Evolutionary conservation across 805 yeast genomes (phyloP), one percentile per base, ranked within the genome.

Genomic region (Candida michaelii): DNA sequence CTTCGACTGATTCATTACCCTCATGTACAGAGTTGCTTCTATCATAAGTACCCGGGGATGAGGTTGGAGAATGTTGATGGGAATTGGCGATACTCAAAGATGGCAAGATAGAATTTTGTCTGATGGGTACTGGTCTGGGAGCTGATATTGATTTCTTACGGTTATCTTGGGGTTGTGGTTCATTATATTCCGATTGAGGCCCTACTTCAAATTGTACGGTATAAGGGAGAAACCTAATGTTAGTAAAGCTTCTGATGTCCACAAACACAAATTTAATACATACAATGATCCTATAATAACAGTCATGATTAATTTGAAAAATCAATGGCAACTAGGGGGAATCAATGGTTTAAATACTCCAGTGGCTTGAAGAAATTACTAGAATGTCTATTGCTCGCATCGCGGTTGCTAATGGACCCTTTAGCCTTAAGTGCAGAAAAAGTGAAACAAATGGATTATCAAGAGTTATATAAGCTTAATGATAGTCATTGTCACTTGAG

Each of bases 281-380:
- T 73, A 78, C 79, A 85, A 65, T 12, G 91, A 81, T 12, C 85
- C 89, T 19, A 85, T 77, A 32, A 82, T 77, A 18, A 83, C 68
- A 8, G 88, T 79, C 90, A 84, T n/a, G n/a, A n/a, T n/a, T n/a
- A n/a, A n/a, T n/a, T n/a, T n/a, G n/a, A n/a, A n/a, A n/a, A n/a
- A n/a, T n/a, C n/a, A n/a, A n/a, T n/a, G n/a, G n/a, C n/a, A n/a
- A n/a, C n/a, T n/a, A n/a, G n/a, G n/a, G n/a, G n/a, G n/a, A n/a
- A n/a, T 25, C 29, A 12, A 9, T 12, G 7, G 13, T 25, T 25
- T 11, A 25, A 25, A 11, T 25, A 25, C 5, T 21, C 8, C 23
- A 8, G 23, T 8, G 5, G 11, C 29, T 11, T 25, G 11, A 18
- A 30, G 34, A 30, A 30, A 27, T 27, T 27, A 27, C 30, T 14